phyloP scores from a whole-genome alignment of 192 early-diverging fungal species.

The Backusella westeae region DNA sequence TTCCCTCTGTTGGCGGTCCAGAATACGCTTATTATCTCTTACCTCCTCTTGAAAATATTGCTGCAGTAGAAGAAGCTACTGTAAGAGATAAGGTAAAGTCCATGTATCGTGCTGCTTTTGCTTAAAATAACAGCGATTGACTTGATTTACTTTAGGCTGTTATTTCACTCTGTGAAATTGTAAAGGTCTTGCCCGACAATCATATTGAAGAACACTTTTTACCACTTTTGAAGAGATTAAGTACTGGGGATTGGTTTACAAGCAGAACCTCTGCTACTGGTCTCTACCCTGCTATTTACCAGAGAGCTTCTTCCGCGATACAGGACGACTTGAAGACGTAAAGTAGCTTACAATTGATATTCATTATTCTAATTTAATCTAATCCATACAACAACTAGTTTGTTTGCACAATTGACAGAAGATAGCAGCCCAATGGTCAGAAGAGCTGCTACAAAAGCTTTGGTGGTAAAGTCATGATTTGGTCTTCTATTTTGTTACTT shows the following conservation, averaged over 20 bases:
- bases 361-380: not conserved
- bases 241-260: slow-evolving; percentile 97
- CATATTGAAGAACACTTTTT: slow-evolving; percentile 91
- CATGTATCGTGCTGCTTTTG: not conserved
- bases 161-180: slow-evolving; percentile 87
- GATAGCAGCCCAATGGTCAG: slow-evolving; percentile 99
- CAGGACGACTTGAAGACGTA: slow-evolving; percentile 88
- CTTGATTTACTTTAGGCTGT: slow-evolving; percentile 71
- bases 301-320: slow-evolving; percentile 61
- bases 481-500: not conserved
- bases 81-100: slow-evolving; percentile 91
- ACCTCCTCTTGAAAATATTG: slow-evolving; percentile 92
- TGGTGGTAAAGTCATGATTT: slow-evolving; percentile 54
- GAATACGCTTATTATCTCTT: slow-evolving; percentile 84
- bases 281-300: slow-evolving; percentile 86
- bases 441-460: slow-evolving; percentile 84
- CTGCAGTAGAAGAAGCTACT: slow-evolving; percentile 95
- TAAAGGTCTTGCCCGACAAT: slow-evolving; percentile 62
- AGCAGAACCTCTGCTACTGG: slow-evolving; percentile 92
- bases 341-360: slow-evolving; percentile 4
- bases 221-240: slow-evolving; percentile 89
- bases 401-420: slow-evolving; percentile 79
- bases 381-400: slow-evolving; percentile 34
- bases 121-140: not conserved
- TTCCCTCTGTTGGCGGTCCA: slow-evolving; percentile 90